Conservation (phyloP, 768 basidiomycete species). For the Auricularia cornea region DNA sequence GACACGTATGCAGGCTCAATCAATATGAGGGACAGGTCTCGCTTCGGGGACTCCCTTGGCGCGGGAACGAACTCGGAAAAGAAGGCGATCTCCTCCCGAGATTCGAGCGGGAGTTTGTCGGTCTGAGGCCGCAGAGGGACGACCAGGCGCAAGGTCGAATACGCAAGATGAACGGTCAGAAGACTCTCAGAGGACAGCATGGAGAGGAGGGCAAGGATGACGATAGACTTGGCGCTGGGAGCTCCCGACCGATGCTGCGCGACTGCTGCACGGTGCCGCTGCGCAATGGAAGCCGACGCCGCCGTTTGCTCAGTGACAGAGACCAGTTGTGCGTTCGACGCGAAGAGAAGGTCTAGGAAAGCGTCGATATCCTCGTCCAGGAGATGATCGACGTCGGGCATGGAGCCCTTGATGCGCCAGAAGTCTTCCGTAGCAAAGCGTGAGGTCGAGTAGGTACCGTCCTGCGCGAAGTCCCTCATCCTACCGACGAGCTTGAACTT, state of each 20-base stretch:
- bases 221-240: constrained; percentile 12
- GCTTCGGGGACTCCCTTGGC: not conserved
- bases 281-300: not conserved
- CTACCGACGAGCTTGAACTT: constrained; percentile 71
- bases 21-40: not conserved
- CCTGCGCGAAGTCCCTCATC: constrained; percentile 41
- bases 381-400: constrained; percentile 47
- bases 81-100: not conserved
- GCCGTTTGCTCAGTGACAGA: not conserved
- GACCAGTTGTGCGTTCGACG: constrained; percentile 20
- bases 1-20: not conserved
- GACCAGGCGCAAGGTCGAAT: constrained; percentile 54
- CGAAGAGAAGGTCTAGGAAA: constrained; percentile 56
- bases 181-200: constrained; percentile 50
- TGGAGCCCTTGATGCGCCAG: constrained; percentile 77
- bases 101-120: not conserved
- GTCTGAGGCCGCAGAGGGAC: constrained; percentile 27
- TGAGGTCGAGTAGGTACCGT: constrained; percentile 29
- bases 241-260: too few species aligned
- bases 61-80: not conserved
- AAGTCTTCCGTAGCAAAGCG: constrained; percentile 57
- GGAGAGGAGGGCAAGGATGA: constrained; percentile 43
- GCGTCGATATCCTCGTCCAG: constrained; percentile 62
- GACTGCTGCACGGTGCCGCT: not conserved
- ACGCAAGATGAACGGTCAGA: constrained; percentile 46